Evolutionary conservation across 139 green algal species (phyloP).

Genomic region (Deuterostichococcus epilithicus): DNA sequence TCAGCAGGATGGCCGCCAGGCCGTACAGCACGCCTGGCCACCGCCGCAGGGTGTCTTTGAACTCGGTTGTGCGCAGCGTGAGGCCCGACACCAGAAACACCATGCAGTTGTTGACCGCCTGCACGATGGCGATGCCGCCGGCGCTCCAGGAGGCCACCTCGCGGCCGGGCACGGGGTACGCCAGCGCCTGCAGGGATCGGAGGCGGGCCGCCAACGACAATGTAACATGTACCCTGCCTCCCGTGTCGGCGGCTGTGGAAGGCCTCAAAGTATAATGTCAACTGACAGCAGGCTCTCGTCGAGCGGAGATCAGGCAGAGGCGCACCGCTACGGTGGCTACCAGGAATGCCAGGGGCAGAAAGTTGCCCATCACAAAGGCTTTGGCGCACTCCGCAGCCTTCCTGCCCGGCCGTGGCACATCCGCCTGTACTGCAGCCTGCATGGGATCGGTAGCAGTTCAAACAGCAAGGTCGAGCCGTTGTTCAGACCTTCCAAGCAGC

Average conservation of each 20-base stretch:
- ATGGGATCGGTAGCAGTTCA: too few species aligned
- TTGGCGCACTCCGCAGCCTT: too few species aligned
- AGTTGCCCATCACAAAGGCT: constrained; percentile 17
- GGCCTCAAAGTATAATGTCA: not conserved
- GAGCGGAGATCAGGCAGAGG: not conserved
- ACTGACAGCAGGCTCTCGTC: constrained; percentile 15
- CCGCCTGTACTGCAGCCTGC: too few species aligned
- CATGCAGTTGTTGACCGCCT: constrained; percentile 33
- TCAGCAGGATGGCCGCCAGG: constrained; percentile 54
- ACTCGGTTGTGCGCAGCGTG: constrained; percentile 62
- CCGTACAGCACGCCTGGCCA: constrained; percentile 48
- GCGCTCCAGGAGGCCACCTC: not conserved
- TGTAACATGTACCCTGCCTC: too few species aligned
- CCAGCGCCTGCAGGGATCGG: not conserved
- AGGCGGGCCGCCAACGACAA: too few species aligned
- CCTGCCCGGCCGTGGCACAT: too few species aligned
- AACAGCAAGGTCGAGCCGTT: too few species aligned
- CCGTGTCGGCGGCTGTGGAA: not conserved
- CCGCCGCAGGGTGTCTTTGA: constrained; percentile 44
- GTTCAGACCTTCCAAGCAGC: too few species aligned
- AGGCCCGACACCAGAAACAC: constrained; percentile 74
- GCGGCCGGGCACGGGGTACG: not conserved
- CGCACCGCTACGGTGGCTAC: constrained; percentile 7
- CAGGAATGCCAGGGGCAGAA: constrained; percentile 19
- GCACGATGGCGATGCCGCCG: constrained; percentile 12